phyloP scores from a whole-genome alignment of 2,329 filamentous ascomycete genomes.

The Apiospora pterosperma region DNA sequence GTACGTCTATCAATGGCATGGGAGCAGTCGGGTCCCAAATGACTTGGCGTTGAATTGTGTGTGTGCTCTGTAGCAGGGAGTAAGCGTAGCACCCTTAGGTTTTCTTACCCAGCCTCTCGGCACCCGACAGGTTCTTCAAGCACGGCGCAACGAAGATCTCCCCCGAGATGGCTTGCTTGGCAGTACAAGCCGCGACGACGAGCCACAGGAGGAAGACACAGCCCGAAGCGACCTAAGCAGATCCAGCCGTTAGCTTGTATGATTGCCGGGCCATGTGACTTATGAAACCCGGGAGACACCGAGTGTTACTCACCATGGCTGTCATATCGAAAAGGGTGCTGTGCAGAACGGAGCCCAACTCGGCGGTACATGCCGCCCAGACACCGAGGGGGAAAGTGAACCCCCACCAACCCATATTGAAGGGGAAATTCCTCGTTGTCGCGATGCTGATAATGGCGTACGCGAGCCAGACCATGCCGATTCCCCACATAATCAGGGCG shows the following conservation, averaged over 20 bases:
- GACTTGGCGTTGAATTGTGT: background rate
- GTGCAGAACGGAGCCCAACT: conserved; percentile 34
- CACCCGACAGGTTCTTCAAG: conserved; percentile 21
- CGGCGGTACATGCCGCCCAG: conserved; percentile 34
- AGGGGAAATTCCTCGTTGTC: conserved; percentile 31
- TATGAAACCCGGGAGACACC: background rate
- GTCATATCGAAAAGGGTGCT: background rate
- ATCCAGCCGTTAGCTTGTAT: background rate
- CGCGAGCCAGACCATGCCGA: conserved; percentile 29
- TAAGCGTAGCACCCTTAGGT: background rate
- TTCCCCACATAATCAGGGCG: conserved; percentile 31
- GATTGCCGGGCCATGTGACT: background rate
- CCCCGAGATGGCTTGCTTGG: conserved; percentile 33
- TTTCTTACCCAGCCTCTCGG: background rate
- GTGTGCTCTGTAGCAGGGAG: background rate
- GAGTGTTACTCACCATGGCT: background rate
- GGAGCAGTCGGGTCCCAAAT: background rate
- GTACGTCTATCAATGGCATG: background rate
- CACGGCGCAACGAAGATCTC: conserved; percentile 45
- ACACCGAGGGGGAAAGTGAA: conserved; percentile 36
- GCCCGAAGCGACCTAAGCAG: conserved; percentile 35
- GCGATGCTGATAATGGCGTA: conserved; percentile 28
- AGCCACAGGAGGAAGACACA: conserved; percentile 39
- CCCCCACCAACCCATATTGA: conserved; percentile 37
- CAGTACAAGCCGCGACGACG: conserved; percentile 36